These are phyloP conservation scores for Dichotomocladium elegans DNA, from an alignment of 371 early-diverging fungal species.

Conservation along the genomic window DNA sequence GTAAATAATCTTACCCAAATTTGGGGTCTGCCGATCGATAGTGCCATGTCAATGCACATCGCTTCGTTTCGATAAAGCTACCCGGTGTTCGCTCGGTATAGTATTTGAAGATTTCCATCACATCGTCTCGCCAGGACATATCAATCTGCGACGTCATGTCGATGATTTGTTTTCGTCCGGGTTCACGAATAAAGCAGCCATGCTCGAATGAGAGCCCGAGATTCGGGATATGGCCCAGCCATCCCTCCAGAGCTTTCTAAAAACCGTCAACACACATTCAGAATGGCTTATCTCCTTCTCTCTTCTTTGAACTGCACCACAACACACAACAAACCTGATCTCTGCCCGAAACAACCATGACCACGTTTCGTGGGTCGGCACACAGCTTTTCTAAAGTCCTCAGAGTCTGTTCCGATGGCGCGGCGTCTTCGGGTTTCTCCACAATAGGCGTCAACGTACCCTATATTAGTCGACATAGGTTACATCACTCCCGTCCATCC, in stretches of 20 bases:
- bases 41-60: constrained; percentile 86
- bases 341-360: constrained; percentile 92
- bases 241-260: constrained; percentile 78
- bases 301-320: constrained; percentile 51
- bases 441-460: constrained; percentile 82
- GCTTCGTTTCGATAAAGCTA: constrained; percentile 80
- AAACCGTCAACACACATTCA: no score
- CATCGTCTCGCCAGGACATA: constrained; percentile 86
- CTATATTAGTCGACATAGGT: constrained; percentile 34
- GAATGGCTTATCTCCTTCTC: no score
- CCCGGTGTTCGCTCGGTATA: constrained; percentile 92
- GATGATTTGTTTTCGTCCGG: constrained; percentile 70
- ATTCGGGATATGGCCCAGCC: constrained; percentile 66
- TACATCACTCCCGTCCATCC: no score
- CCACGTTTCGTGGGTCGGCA: constrained; percentile 72
- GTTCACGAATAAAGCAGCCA: constrained; percentile 90
- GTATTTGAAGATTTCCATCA: constrained; percentile 84
- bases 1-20: constrained; percentile 50
- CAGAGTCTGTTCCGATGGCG: constrained; percentile 62
- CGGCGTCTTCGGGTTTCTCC: constrained; percentile 64
- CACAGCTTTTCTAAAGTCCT: constrained; percentile 56
- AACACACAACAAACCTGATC: constrained; percentile 75
- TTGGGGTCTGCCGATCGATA: constrained; percentile 87
- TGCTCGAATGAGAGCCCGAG: constrained; percentile 94
- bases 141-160: constrained; percentile 81